These are phyloP conservation scores for Fraxinus sp. DNA, from an alignment of 305 asterid species.

Conservation along the genomic window DNA sequence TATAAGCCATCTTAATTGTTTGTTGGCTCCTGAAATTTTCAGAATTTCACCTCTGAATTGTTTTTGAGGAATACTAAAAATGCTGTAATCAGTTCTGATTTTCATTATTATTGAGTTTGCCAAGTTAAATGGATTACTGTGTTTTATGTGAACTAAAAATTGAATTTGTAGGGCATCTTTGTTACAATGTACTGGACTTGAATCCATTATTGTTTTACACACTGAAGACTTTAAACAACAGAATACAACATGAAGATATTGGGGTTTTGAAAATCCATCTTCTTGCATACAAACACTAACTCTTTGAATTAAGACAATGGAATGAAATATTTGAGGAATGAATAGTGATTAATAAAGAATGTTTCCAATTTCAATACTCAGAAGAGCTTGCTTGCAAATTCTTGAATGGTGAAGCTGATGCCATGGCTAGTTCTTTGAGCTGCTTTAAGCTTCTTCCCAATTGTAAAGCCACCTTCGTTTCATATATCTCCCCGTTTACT, in stretches of 20 bases:
- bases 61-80: slow-evolving; percentile 19
- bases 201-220: background rate
- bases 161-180: background rate
- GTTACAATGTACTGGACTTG: background rate
- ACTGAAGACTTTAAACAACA: background rate
- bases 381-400: slow-evolving; percentile 30
- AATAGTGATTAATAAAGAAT: background rate
- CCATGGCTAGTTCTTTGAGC: slow-evolving; percentile 32
- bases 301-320: background rate
- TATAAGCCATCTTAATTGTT: slow-evolving; percentile 59
- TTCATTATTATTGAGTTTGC: slow-evolving; percentile 5
- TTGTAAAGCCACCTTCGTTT: slow-evolving; percentile 45
- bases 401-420: slow-evolving; percentile 19
- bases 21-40: slow-evolving; percentile 10
- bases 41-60: slow-evolving; percentile 18
- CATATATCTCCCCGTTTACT: slow-evolving; percentile 42
- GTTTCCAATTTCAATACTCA: slow-evolving; percentile 10
- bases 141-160: background rate
- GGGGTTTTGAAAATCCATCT: background rate
- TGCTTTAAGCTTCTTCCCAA: slow-evolving; percentile 50
- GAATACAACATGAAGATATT: background rate
- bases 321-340: background rate
- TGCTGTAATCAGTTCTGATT: slow-evolving; percentile 16
- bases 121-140: background rate
- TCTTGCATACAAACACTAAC: background rate